Conservation (phyloP, 2,329 filamentous ascomycete species). For the Xylariaceae sp. region DNA sequence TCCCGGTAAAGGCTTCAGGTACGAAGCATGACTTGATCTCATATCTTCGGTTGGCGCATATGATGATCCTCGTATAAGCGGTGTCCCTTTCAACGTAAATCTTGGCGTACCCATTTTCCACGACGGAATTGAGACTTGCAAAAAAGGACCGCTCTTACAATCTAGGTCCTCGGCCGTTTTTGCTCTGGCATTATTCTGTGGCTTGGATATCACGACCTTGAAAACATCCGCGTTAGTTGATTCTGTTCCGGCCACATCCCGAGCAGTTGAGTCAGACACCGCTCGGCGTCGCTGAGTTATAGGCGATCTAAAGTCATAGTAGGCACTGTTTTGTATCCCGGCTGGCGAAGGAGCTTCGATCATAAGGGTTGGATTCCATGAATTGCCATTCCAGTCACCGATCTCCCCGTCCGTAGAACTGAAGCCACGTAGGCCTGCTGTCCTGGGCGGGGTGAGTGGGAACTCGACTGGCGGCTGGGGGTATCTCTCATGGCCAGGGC, state of each 20-base stretch:
- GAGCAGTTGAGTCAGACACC: slow-evolving; percentile 71
- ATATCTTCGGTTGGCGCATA: slow-evolving; percentile 71
- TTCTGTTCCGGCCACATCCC: slow-evolving; percentile 51
- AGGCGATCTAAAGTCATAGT: slow-evolving; percentile 26
- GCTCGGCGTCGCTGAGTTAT: slow-evolving; percentile 52
- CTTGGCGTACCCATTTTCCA: slow-evolving; percentile 78
- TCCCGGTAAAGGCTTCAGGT: slow-evolving; percentile 35
- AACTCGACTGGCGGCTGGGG: slow-evolving; percentile 58
- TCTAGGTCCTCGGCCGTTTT: slow-evolving; percentile 58
- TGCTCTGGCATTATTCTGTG: slow-evolving; percentile 53
- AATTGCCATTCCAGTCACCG: slow-evolving; percentile 32
- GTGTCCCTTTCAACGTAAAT: slow-evolving; percentile 71
- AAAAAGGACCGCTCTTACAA: slow-evolving; percentile 43
- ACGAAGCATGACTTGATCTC: slow-evolving; percentile 56
- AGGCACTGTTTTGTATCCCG: slow-evolving; percentile 32
- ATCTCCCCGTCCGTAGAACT: slow-evolving; percentile 31
- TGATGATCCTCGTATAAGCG: slow-evolving; percentile 74
- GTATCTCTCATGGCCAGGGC: slow-evolving; percentile 56
- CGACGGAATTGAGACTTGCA: slow-evolving; percentile 75
- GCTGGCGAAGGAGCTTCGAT: slow-evolving; percentile 28
- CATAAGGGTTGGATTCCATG: slow-evolving; percentile 41
- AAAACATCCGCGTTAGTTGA: slow-evolving; percentile 62
- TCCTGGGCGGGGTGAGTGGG: slow-evolving; percentile 55
- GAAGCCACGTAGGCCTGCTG: slow-evolving; percentile 49
- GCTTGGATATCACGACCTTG: slow-evolving; percentile 74